Conservation (phyloP, 73 alveolate species). For the Durusdinium trenchii region DNA sequence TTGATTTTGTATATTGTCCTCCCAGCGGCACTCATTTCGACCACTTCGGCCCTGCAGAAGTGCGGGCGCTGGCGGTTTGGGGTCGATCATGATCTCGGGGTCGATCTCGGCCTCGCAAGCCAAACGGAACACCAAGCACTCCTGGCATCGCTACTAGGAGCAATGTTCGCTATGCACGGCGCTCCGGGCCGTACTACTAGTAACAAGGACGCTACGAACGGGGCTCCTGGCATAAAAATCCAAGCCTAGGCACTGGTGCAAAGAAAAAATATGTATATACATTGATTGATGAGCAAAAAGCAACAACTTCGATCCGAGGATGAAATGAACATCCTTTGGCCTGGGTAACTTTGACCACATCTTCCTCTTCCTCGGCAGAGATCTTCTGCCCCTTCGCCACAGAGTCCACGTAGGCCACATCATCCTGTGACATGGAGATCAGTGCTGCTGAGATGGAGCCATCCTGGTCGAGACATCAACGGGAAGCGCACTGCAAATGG, state of each 20-base stretch:
- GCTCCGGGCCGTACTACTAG: too few species aligned
- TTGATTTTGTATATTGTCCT: too few species aligned
- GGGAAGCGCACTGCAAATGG: not conserved
- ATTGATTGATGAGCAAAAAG: not conserved
- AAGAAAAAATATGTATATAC: not conserved
- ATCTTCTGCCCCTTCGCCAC: slow-evolving; percentile 45
- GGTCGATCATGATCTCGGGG: not conserved
- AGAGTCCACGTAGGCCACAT: slow-evolving; percentile 89
- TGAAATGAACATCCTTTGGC: not conserved
- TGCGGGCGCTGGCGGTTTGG: not conserved
- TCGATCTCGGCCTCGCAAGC: not conserved
- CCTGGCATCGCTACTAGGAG: too few species aligned
- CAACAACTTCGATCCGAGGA: not conserved
- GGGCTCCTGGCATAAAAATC: too few species aligned
- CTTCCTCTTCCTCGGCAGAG: slow-evolving; percentile 53
- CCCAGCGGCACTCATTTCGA: slow-evolving; percentile 33
- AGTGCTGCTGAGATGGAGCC: slow-evolving; percentile 29
- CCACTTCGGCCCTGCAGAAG: slow-evolving; percentile 20
- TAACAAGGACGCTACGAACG: too few species aligned
- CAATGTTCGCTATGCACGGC: too few species aligned
- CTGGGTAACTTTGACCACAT: not conserved
- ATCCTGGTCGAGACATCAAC: not conserved
- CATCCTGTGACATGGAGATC: slow-evolving; percentile 56
- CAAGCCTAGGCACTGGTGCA: too few species aligned
- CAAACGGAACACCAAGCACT: not conserved